Base-by-base conservation (phyloP, 2,329 filamentous ascomycete species). In the Pleochaeta shiraiana region DNA sequence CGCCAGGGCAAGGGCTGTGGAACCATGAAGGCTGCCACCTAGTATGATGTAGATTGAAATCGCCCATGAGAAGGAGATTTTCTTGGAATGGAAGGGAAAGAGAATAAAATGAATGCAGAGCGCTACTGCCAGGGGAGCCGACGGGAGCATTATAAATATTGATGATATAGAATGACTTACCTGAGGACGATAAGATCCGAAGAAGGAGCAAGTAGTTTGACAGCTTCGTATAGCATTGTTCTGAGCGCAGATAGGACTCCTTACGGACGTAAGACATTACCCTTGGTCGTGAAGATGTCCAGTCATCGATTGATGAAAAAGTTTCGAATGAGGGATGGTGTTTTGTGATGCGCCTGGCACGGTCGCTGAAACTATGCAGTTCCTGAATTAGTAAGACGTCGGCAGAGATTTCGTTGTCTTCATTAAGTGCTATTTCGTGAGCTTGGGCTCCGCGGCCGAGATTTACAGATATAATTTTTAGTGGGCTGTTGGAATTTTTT, bases 391-490 rank as follows among this genome's bases (percentile, higher is more conserved):
- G 19, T 3, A 62, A 12, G 24, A 24, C 34, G 31, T 62, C 59
- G 9, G 30, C 19, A 12, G 59, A 62, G 31, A 24, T 26, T 39
- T 31, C 6, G 9, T 26, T 24, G 6, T 31, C 59, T 43, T 62
- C 4, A 43, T 62, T 39, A 19, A 26, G 59, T 24, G 31, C 59
- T 39, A 37, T 39, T 26, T 62, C 34, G 33, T 62, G 1, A 1
- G 59, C 19, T 21, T 24, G 21, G 6, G 33, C 33, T 24, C 59
- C 31, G n/a, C 31, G 31, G n/a, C 59, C 31, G 26, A 39, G 31
- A 28, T 62, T 62, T 34, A 43, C n/a, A 39, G 59, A 62, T 24
- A 62, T 39, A 21, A 62, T 39, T 62, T 24, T 43, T 39, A 43
- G 34, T 19, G 45, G 45, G 45, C 21, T 21, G 7, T 53, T 53